Evolutionary conservation across 1,284 basidiomycete species (phyloP), one percentile per base, ranked within the genome.

Genomic region (Cutaneotrichosporon cutaneum): DNA sequence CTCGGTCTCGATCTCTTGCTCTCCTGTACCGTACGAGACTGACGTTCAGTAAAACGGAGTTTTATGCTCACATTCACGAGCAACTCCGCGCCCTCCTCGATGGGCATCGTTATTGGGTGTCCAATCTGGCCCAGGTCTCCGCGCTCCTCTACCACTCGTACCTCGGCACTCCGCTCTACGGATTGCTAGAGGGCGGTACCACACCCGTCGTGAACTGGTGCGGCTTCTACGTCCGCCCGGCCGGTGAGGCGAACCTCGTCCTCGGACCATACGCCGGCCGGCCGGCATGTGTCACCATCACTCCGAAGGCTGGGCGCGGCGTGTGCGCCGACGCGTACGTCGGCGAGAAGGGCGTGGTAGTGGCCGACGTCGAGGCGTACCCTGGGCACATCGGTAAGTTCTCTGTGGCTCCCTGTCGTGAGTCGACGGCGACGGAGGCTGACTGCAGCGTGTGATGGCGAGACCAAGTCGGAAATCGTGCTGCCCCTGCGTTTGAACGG

Each of bases 261-360:
- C 81, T 94, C 3, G 92, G 89, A 0, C 92, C 92, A 0, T 95
- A 93, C 79, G 88, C 86, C 68, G 92, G 92, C 54, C 90, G 88
- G 67, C 92, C 92, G 1, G 92, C 92, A 0, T 94, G 92, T 75
- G 89, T 92, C 67, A 85, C 85, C 68, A 92, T 94, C 75, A 82
- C 83, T 60, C 81, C 85, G 35, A 74, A 82, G 2, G 82, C 83
- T 1, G 85, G 82, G 2, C 85, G 83, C 60, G 92, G 92, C 24
- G 91, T 94, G 4, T 94, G 92, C 73, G 90, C 90, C 2, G 87
- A 87, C 64, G 88, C 89, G 6, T 94, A 85, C 74, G 66, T 87
- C 11, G 82, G 82, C 58, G 76, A 76, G 50, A 70, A 82, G 65
- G 85, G 87, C 0, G 61, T 90, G 1, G 70, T 92, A 11, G 90